These are phyloP conservation scores for Auriculariales sp. DNA, from an alignment of 768 basidiomycete genomes.

Conservation along the genomic window DNA sequence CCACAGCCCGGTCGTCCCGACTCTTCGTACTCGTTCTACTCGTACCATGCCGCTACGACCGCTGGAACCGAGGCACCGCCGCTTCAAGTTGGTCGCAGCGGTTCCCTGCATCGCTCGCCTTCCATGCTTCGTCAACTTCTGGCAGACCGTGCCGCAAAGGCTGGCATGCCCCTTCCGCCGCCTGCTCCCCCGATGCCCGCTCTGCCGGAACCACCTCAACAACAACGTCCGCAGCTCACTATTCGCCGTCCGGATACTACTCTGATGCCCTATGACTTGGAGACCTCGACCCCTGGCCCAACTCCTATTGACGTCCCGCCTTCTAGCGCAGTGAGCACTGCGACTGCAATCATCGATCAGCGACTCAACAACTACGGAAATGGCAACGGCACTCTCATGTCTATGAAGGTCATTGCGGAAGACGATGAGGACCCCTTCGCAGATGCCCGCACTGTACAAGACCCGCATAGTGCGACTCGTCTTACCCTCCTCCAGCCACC, in stretches of 20 bases:
- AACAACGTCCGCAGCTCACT: not conserved
- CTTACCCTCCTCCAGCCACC: not conserved
- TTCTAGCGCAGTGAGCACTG: not conserved
- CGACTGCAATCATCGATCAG: no score
- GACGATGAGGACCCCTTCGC: not conserved
- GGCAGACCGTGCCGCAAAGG: not conserved
- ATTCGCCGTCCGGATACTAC: not conserved
- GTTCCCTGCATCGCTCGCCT: not conserved
- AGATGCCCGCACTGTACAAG: not conserved
- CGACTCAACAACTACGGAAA: no score
- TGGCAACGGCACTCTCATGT: no score
- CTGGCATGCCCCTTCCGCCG: no score
- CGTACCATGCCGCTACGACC: not conserved
- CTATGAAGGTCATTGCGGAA: no score
- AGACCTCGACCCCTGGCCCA: not conserved
- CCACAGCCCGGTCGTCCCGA: not conserved
- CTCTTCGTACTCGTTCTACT: not conserved
- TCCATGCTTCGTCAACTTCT: not conserved
- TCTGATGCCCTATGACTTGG: not conserved
- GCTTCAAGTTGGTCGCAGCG: not conserved
- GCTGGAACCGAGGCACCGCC: not conserved
- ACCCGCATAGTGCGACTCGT: not conserved
- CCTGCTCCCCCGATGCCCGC: not conserved
- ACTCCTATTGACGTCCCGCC: not conserved
- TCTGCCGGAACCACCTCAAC: not conserved